These are phyloP conservation scores for Ophiostoma pallidulum DNA, from an alignment of 2,329 filamentous ascomycete genomes.

Conservation along the genomic window DNA sequence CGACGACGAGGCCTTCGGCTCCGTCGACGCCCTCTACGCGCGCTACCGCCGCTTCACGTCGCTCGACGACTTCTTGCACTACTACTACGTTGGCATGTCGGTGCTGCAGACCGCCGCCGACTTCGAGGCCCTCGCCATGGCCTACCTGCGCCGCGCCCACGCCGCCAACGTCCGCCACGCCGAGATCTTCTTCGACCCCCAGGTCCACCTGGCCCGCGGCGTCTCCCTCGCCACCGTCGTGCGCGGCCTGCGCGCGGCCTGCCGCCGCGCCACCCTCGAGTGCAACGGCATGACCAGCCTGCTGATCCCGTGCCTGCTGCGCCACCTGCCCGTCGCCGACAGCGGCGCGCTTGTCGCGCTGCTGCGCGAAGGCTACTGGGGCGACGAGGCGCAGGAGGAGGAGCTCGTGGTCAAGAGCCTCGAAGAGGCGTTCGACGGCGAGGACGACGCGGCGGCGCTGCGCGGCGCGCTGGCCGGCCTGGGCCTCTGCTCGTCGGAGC, in stretches of 20 bases:
- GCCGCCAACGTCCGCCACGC: conserved; percentile 59
- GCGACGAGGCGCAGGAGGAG: conserved; percentile 5
- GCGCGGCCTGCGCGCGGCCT: conserved; percentile 51
- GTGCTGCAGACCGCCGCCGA: conserved; percentile 57
- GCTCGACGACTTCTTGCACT: conserved; percentile 64
- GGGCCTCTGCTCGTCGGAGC: conserved; percentile 24
- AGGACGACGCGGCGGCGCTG: background rate
- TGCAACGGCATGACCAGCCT: conserved; percentile 52
- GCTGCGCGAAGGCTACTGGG: conserved; percentile 35
- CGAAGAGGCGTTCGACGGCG: conserved; percentile 2
- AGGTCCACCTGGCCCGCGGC: conserved; percentile 58
- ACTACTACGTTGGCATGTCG: conserved; percentile 69
- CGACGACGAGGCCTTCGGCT: conserved; percentile 54
- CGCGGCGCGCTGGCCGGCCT: conserved; percentile 19
- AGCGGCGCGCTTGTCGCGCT: conserved; percentile 38
- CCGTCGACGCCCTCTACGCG: conserved; percentile 45
- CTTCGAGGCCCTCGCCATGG: conserved; percentile 62
- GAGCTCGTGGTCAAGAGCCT: conserved; percentile 3
- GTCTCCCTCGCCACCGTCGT: conserved; percentile 56
- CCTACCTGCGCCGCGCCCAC: conserved; percentile 58
- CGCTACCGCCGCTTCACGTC: conserved; percentile 60
- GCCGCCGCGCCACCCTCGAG: conserved; percentile 48
- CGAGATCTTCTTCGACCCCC: conserved; percentile 75
- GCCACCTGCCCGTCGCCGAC: conserved; percentile 56
- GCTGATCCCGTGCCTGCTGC: conserved; percentile 63